Base-by-base conservation (phyloP, 805 yeast species). In the Barnettozyma vustinii region DNA sequence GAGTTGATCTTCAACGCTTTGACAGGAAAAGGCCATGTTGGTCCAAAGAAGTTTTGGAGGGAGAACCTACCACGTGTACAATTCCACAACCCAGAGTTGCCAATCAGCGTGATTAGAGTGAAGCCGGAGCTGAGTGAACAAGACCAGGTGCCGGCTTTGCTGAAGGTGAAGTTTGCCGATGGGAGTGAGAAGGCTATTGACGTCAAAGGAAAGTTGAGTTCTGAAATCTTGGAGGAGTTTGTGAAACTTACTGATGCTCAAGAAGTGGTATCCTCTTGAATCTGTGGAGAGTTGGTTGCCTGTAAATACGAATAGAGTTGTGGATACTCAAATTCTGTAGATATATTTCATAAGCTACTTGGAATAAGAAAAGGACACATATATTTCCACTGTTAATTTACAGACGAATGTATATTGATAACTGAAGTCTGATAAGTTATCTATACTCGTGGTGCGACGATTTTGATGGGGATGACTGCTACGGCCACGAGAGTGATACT, bases 31-130 rank as follows among this genome's bases (percentile, higher is more conserved):
- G 84, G 87, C 1, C 81, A 83, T 57, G 72, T 76, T 68, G 91
- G 91, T 2, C 77, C 86, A 48, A 59, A 53, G 59, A 76, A 77
- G 55, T 87, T 90, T 67, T 87, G 95, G 94, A 79, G 78, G 57
- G 69, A 73, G 45, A 77, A 80, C 66, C 70, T 90, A 49, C 95
- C 94, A 23, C 80, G 90, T 7, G 73, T 90, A 53, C 83, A 80
- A 63, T 90, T 86, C 65, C 91, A 88, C 69, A 90, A 90, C 65
- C 91, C 92, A n/a, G 69, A 71, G 40, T 60, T 86, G 25, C 75
- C 79, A 21, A 80, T 88, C 48, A 72, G 75, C 21, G 83, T 88
- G 33, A 69, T 75, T 13, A 72, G 90, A 56, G 72, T 85, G 40
- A 69, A 72, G 37, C 62, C 68, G 10, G 51, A 51, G 4, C 65